Evolutionary conservation across 148 eudicot genomes (phyloP), one percentile per base, ranked within the genome.

Genomic region (Hydrangea macrophylla): DNA sequence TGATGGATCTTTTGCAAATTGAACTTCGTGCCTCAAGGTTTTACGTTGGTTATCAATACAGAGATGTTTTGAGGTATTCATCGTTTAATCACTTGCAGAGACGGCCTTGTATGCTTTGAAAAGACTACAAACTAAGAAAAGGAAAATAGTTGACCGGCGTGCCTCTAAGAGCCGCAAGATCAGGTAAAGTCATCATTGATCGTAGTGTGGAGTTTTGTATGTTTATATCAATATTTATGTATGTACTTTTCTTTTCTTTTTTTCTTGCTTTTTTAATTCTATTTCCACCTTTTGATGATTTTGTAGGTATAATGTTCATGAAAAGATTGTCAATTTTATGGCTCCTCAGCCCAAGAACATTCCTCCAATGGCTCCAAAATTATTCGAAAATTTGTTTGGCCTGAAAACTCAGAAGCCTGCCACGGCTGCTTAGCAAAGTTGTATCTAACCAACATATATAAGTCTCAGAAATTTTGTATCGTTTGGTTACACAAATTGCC

Each of bases 131-230:
- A 80, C 96, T 22, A 90, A 86, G 86, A 92, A 90, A 72, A 77
- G 98, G 61, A 92, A 92, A 70, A 72, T 83, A 53, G 96, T 90
- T 9, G 96, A 90, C 73, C 84, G 94, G 15, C 88, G 96, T 74
- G 96, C 98, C 61, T 92, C 98, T 62, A 92, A 92, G 77, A 88
- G 92, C 79, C 94, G 98, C 39, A 90, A 92, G 81, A 88, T 92
- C 71, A 79, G 98, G 98, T 90, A 62, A 67, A 37, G n/a, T 28
- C 9, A 0, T 59, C n/a, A 27, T 9, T 35, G 45, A 23, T 9
- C 15, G 26, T 31, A 17, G 45, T 22, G n/a, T 18, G 4, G n/a
- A 48, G 23, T 48, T 48, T 7, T 48, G 53, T 48, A 48, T 15
- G n/a, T n/a, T n/a, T n/a, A n/a, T n/a, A n/a, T n/a, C n/a, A n/a